phyloP scores from a whole-genome alignment of 2,329 filamentous ascomycete genomes.

The Pyricularia grisea region DNA sequence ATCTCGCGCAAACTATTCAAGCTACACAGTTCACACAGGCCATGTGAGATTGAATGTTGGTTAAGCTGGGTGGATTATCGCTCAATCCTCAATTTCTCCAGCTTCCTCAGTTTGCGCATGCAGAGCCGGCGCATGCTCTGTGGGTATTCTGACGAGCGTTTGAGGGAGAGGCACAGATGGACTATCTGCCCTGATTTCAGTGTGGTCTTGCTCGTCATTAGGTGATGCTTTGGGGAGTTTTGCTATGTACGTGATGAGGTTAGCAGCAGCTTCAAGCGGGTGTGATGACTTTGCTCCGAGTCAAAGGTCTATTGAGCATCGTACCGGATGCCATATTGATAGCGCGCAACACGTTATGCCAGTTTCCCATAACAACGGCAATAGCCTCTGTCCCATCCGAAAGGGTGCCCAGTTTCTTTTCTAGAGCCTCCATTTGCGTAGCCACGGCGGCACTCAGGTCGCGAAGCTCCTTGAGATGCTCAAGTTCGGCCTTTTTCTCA shows the following conservation, averaged over 20 bases:
- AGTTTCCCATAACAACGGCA: constrained; percentile 75
- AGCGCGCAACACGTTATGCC: constrained; percentile 76
- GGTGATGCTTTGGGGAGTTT: constrained; percentile 57
- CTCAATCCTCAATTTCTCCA: constrained; percentile 31
- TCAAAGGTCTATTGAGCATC: constrained; percentile 18
- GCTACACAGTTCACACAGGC: neutral
- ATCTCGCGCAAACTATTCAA: neutral
- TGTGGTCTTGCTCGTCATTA: constrained; percentile 27
- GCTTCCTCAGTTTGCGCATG: constrained; percentile 50
- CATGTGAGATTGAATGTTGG: neutral
- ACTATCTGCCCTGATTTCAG: constrained; percentile 16
- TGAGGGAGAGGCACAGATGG: constrained; percentile 54
- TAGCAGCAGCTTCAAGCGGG: neutral
- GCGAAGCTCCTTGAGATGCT: constrained; percentile 67
- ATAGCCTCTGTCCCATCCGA: constrained; percentile 80
- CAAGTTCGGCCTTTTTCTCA: constrained; percentile 77
- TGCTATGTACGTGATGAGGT: constrained; percentile 31
- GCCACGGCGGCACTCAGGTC: constrained; percentile 72
- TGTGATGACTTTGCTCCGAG: neutral
- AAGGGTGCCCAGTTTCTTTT: constrained; percentile 67
- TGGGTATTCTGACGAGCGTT: constrained; percentile 76
- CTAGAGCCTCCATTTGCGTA: constrained; percentile 72
- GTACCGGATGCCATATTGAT: constrained; percentile 81
- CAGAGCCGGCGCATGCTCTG: constrained; percentile 60
- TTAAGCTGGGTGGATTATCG: too few species aligned